phyloP scores from a whole-genome alignment of 2,329 filamentous ascomycete genomes.

The Ascochyta viciae-villosae region DNA sequence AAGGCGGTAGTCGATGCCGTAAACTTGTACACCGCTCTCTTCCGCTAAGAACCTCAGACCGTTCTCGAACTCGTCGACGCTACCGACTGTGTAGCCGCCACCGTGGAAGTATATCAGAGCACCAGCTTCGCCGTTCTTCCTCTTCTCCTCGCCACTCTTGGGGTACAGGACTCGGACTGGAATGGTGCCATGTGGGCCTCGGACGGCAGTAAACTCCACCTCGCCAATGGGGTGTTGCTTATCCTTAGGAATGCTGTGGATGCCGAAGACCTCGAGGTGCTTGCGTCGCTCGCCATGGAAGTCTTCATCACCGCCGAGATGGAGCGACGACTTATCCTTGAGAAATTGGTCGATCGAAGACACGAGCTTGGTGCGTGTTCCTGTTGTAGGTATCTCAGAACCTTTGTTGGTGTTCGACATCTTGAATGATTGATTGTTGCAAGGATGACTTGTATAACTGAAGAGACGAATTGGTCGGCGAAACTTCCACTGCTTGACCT shows the following conservation, averaged over 20 bases:
- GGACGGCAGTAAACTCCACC: slow-evolving; percentile 44
- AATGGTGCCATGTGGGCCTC: slow-evolving; percentile 45
- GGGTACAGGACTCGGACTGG: slow-evolving; percentile 46
- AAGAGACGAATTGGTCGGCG: background rate
- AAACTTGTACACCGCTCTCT: slow-evolving; percentile 23
- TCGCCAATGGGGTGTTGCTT: slow-evolving; percentile 35
- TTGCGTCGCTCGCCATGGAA: slow-evolving; percentile 32
- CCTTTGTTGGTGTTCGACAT: slow-evolving; percentile 1
- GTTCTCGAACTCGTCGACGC: slow-evolving; percentile 51
- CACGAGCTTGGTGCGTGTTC: slow-evolving; percentile 15
- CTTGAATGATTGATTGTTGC: background rate
- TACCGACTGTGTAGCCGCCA: slow-evolving; percentile 49
- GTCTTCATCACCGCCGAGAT: slow-evolving; percentile 32
- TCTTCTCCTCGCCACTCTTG: slow-evolving; percentile 18
- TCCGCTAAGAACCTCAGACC: slow-evolving; percentile 30
- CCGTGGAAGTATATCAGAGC: slow-evolving; percentile 51
- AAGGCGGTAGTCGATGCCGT: slow-evolving; percentile 46
- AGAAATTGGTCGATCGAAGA: slow-evolving; percentile 24
- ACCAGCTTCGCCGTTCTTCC: slow-evolving; percentile 21
- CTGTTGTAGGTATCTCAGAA: background rate
- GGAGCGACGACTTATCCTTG: slow-evolving; percentile 27
- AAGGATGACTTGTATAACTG: background rate
- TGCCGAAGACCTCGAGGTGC: slow-evolving; percentile 41
- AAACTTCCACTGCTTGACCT: background rate
- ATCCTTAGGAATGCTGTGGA: slow-evolving; percentile 33